Percentiles rank a stretch among this genome's conserved stretches.
phyloP scores from a whole-genome alignment of 2,329 filamentous ascomycete species.

The Mollisia scopiformis region DNA sequence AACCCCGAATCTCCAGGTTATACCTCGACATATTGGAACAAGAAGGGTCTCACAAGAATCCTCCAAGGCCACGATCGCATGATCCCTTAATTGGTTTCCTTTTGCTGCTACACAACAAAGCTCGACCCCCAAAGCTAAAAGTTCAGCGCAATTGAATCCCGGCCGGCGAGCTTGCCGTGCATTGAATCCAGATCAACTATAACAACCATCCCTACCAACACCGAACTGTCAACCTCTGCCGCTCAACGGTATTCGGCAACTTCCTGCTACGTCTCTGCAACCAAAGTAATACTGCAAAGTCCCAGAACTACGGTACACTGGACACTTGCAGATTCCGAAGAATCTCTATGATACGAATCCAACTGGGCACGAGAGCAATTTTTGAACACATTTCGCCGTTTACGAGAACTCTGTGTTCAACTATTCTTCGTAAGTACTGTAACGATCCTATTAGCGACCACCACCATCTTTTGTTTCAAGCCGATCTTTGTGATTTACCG shows the following conservation, averaged over 20 bases:
- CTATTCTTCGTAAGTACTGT: slow-evolving; percentile 13
- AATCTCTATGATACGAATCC: slow-evolving; percentile 11
- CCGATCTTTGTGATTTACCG: background rate
- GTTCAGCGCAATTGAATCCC: background rate
- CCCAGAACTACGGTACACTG: too few species aligned
- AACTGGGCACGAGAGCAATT: background rate
- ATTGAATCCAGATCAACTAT: slow-evolving; percentile 19
- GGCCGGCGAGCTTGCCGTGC: slow-evolving; percentile 5
- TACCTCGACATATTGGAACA: background rate
- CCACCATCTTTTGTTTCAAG: background rate
- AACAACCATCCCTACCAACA: slow-evolving; percentile 19
- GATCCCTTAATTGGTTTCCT: background rate
- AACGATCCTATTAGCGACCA: slow-evolving; percentile 5
- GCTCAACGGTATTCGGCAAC: slow-evolving; percentile 26
- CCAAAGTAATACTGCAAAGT: slow-evolving; percentile 13
- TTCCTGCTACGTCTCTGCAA: slow-evolving; percentile 22
- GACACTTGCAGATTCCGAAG: slow-evolving; percentile 24
- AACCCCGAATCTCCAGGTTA: background rate
- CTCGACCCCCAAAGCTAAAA: background rate
- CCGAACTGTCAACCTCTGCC: slow-evolving; percentile 26
- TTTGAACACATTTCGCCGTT: slow-evolving; percentile 3
- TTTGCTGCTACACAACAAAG: background rate
- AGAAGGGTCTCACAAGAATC: slow-evolving; percentile 1
- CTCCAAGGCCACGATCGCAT: background rate
- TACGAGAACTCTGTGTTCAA: slow-evolving; percentile 3